These are phyloP conservation scores for Cryptococcus sp. DNA, from an alignment of 1,284 basidiomycete genomes.

Conservation along the genomic window DNA sequence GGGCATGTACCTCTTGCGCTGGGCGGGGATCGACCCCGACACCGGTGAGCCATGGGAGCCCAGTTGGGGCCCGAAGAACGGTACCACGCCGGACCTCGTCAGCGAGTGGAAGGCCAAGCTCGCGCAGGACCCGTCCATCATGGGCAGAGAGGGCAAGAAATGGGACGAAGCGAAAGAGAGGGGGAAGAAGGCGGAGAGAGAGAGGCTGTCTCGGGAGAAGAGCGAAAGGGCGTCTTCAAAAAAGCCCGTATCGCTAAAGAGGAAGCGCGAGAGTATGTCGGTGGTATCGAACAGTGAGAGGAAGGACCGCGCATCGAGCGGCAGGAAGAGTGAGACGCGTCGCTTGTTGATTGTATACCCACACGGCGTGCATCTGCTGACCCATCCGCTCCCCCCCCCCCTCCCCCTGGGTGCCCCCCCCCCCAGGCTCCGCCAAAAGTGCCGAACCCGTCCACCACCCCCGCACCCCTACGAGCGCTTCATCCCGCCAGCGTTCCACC, in stretches of 20 bases:
- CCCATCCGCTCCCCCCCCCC: no score
- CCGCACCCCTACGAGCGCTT: no score
- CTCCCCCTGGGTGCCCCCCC: no score
- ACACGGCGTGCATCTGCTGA: no score
- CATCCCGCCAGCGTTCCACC: no score
- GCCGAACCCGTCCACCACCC: no score
- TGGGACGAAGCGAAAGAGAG: neutral
- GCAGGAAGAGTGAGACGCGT: no score
- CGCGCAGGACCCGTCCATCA: conserved; percentile 13
- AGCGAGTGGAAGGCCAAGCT: conserved; percentile 32
- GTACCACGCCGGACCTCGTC: conserved; percentile 23
- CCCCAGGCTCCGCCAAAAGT: no score
- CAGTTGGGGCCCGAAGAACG: conserved; percentile 31
- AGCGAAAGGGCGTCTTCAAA: neutral
- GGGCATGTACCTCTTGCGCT: conserved; percentile 35
- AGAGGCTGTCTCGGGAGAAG: conserved; percentile 9
- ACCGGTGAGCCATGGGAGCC: conserved; percentile 29
- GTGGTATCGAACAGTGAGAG: neutral
- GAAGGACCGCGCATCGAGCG: neutral
- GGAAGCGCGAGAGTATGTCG: neutral
- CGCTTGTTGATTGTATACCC: neutral
- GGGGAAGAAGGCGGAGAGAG: conserved; percentile 5
- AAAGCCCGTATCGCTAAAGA: neutral
- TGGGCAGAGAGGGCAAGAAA: conserved; percentile 10
- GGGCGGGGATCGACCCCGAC: conserved; percentile 32